Base-by-base conservation (phyloP, 1,139 yeast species). In the Hansenula sp. region DNA sequence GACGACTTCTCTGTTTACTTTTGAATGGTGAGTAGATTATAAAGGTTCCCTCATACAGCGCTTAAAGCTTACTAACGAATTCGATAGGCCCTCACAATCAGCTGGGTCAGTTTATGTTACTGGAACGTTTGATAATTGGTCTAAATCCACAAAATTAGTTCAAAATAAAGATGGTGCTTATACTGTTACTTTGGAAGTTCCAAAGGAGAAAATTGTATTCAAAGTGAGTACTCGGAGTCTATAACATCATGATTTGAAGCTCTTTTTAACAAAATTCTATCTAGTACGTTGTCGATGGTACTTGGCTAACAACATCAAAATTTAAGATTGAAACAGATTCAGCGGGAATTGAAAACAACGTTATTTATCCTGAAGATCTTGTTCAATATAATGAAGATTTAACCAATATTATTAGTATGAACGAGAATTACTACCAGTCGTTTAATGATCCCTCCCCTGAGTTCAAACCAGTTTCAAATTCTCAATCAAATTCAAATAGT, bases 91-190 rank as follows among this genome's bases (percentile, higher is more conserved):
- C 12, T 39, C 46, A 3, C 30, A 42, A 2, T 47, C 46, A 25
- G 43, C 31, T 9, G 31, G 38, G 9, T 40, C 52, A 2, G 57
- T 56, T 6, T 55, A 49, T 35, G 57, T 56, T 4, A 56, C 88
- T 36, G 89, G 89, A 21, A 70, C 81, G 34, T 81, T 82, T 60
- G 88, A 82, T 56, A 68, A 76, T 58, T 82, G 89, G 89, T 52
- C 72, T 35, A 70, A 74, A 55, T 65, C 79, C 2, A 68, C 74
- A 42, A 68, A 67, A 29, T 66, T 82, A 46, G 72, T 70, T 31
- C 68, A 72, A 55, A 41, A 40, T 8, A 70, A 70, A 43, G 63
- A 69, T 35, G 77, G 76, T 43, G 53, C 67, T 62, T 57, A 75
- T 66, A 35, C 77, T 66, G 53, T 68, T 61, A 59, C 77, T 58